A percentile compares a stretch with the other conserved stretches of the same genome.
Evolutionary conservation across 768 basidiomycete genomes (phyloP).

Genomic region (Mycena chlorophos): DNA sequence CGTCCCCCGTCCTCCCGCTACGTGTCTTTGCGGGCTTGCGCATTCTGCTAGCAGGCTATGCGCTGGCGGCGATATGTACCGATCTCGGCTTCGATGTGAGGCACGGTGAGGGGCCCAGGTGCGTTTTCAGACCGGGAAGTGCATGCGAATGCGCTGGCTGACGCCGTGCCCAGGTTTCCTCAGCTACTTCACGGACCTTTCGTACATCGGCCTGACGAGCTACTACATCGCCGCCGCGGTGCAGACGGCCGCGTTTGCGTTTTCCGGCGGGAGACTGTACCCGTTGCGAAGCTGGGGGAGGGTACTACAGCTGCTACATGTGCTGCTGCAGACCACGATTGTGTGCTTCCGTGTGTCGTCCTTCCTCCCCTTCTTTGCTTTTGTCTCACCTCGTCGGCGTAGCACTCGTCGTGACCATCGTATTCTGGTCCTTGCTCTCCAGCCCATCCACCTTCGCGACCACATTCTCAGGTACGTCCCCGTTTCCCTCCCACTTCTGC

Average conservation of each 20-base stretch:
- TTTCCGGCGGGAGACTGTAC: conserved; percentile 42
- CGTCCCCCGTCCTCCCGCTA: conserved; percentile 52
- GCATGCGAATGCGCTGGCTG: background rate
- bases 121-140: conserved; percentile 13
- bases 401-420: conserved; percentile 66
- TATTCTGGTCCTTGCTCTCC: conserved; percentile 61
- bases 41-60: conserved; percentile 51
- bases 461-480: conserved; percentile 38
- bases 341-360: conserved; percentile 51
- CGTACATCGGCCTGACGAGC: conserved; percentile 59
- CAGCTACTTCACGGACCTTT: conserved; percentile 67
- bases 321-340: conserved; percentile 51
- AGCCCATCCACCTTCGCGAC: conserved; percentile 41
- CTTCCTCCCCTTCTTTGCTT: background rate
- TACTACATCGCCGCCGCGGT: conserved; percentile 62
- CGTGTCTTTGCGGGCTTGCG: conserved; percentile 45
- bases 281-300: conserved; percentile 62
- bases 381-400: background rate
- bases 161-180: background rate
- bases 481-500: background rate
- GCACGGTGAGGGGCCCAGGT: conserved; percentile 34
- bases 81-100: conserved; percentile 38
- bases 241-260: conserved; percentile 50
- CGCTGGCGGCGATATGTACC: conserved; percentile 42
- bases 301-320: conserved; percentile 55